A percentile compares a stretch with the other conserved stretches of the same genome.
Conservation (phyloP, 2,329 filamentous ascomycete species). For the Plenodomus biglobosus region DNA sequence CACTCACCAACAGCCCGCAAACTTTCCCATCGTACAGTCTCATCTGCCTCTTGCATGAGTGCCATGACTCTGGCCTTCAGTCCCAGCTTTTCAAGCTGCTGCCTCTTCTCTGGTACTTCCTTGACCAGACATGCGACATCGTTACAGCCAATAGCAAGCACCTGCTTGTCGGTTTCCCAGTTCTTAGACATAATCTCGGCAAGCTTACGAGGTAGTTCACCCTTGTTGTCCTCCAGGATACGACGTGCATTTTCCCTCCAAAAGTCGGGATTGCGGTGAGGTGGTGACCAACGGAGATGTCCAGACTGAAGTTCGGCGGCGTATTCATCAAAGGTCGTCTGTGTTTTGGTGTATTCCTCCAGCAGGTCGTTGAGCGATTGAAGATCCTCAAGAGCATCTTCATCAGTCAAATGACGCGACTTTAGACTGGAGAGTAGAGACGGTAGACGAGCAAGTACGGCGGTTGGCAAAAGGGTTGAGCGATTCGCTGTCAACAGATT, state of each 20-base stretch:
- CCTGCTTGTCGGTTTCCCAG: constrained; percentile 82
- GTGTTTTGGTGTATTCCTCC: constrained; percentile 77
- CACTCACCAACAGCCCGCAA: constrained; percentile 79
- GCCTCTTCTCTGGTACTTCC: constrained; percentile 81
- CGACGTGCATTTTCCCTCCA: constrained; percentile 89
- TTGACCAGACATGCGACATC: constrained; percentile 87
- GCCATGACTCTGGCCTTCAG: constrained; percentile 89
- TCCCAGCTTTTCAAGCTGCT: constrained; percentile 77
- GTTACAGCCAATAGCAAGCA: constrained; percentile 89
- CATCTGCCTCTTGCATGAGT: constrained; percentile 86
- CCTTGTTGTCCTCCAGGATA: constrained; percentile 81
- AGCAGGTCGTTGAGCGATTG: constrained; percentile 61
- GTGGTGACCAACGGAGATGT: constrained; percentile 89
- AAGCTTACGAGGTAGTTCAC: constrained; percentile 74
- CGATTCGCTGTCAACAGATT: constrained; percentile 79
- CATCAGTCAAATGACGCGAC: constrained; percentile 53
- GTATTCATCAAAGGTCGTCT: constrained; percentile 68
- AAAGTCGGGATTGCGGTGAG: constrained; percentile 82
- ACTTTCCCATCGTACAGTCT: constrained; percentile 90
- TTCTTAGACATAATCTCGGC: constrained; percentile 82
- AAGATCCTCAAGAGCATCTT: constrained; percentile 56
- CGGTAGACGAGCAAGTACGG: constrained; percentile 81
- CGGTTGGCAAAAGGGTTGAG: constrained; percentile 72
- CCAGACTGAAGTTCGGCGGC: constrained; percentile 82
- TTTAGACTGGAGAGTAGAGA: constrained; percentile 60